Evolutionary conservation across 2,329 filamentous ascomycete species (phyloP), one percentile per base, ranked within the genome.

Genomic region (Onygenales sp.): DNA sequence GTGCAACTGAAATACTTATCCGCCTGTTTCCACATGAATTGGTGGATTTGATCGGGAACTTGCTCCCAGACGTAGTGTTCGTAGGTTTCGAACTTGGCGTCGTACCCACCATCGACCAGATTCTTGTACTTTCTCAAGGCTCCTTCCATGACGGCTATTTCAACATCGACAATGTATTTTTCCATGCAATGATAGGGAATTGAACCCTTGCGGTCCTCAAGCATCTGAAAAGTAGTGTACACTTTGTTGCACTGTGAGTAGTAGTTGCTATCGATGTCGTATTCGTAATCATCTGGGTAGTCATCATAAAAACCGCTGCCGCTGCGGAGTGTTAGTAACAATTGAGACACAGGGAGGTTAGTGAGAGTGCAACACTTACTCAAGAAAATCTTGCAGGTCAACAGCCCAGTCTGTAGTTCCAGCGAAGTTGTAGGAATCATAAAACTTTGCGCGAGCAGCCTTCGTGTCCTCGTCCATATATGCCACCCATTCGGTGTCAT

Each of bases 341-440:
- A 27, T 27, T 27, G 21, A 27, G 21, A 4, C 21, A 27, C 4
- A 27, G 21, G n/a, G n/a, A 39, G 33, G 13, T 11, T 11, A 1
- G 13, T 50, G 32, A 11, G 40, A 14, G 40, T n/a, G 31, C 17
- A 27, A 13, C 11, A 46, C 50, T 46, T 21, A 32, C 50, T 33
- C 42, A 17, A 5, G 8, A 27, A 10, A 43, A 33, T 7, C 44
- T 39, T 11, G 42, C 10, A 66, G 54, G 52, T 67, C 63, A 8
- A 62, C 52, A 2, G 65, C 64, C 65, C 64, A 68, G 49, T 66
- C 59, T 7, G 56, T 52, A 8, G 53, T 63, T 0, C 64, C 63
- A 0, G 44, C 59, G 27, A 67, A 59, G 39, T 63, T 62, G 1
- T 58, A 27, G 3, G 21, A 43, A 33, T 57, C 51, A 48, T 54